Percentiles rank a stretch among this genome's conserved stretches.
These are phyloP conservation scores for Aristolochia californica DNA, from an alignment of 164 flowering plant species.

Conservation along the genomic window DNA sequence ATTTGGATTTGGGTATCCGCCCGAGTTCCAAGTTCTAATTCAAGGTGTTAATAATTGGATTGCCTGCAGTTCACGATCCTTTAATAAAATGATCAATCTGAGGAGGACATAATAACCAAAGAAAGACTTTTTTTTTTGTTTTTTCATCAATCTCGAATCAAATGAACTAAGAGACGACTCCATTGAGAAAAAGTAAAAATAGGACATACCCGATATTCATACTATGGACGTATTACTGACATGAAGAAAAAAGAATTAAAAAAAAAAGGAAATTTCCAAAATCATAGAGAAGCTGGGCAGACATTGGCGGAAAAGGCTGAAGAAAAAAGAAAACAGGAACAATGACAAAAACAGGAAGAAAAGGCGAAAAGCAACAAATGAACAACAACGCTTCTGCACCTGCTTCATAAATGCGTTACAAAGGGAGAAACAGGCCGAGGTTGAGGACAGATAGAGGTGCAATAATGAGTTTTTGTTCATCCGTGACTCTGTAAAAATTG, in stretches of 20 bases:
- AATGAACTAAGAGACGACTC: no score
- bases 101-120: no score
- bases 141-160: no score
- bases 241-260: conserved; percentile 4
- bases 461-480: conserved; percentile 10
- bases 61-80: no score
- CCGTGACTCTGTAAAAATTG: conserved; percentile 44
- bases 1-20: no score
- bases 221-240: conserved; percentile 19
- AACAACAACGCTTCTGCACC: conserved; percentile 58
- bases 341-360: neutral
- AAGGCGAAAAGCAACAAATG: conserved; percentile 2
- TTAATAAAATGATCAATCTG: no score
- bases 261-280: conserved; percentile 1
- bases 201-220: conserved; percentile 18
- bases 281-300: no score
- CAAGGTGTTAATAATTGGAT: no score
- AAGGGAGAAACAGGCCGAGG: conserved; percentile 66
- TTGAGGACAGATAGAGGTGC: conserved; percentile 26
- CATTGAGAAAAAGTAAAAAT: no score
- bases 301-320: conserved; percentile 4
- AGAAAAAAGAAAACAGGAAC: neutral
- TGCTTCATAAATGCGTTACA: conserved; percentile 25
- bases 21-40: no score
- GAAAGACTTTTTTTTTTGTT: no score